Conservation (phyloP, 2,329 filamentous ascomycete genomes). For the Diaporthe sp. region DNA sequence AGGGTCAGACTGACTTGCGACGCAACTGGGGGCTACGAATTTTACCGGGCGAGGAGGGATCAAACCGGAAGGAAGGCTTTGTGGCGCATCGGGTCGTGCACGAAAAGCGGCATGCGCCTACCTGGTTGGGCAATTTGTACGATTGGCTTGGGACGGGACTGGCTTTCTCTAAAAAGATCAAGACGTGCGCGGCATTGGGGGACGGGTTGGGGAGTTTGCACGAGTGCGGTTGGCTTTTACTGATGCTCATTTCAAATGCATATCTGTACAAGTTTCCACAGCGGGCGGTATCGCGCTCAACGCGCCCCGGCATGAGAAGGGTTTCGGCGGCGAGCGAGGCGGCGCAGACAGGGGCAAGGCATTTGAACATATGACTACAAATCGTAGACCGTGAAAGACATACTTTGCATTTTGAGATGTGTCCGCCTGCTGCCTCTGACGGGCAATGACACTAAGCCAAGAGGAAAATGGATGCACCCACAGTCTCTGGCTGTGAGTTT, state of each 20-base stretch:
- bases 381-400: slow-evolving; percentile 23
- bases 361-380: slow-evolving; percentile 21
- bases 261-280: slow-evolving; percentile 30
- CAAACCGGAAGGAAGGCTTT: background rate
- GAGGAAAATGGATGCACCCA: too few species aligned
- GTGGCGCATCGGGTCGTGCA: background rate
- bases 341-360: slow-evolving; percentile 24
- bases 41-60: background rate
- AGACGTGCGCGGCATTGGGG: background rate
- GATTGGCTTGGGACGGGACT: background rate
- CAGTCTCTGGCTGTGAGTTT: too few species aligned
- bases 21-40: background rate
- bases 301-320: background rate
- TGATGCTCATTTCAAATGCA: slow-evolving; percentile 25
- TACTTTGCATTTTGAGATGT: slow-evolving; percentile 17
- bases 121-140: slow-evolving; percentile 11
- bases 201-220: background rate
- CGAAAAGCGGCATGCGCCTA: background rate
- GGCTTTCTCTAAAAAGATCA: background rate
- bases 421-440: background rate
- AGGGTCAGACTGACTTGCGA: background rate
- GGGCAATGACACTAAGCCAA: background rate
- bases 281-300: slow-evolving; percentile 14
- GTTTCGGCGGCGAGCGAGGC: background rate
- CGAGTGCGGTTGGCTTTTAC: slow-evolving; percentile 14